A percentile compares a stretch with the other conserved stretches of the same genome.
Evolutionary conservation across 2,329 filamentous ascomycete species (phyloP).

Genomic region (Hyphodiscus sp.): DNA sequence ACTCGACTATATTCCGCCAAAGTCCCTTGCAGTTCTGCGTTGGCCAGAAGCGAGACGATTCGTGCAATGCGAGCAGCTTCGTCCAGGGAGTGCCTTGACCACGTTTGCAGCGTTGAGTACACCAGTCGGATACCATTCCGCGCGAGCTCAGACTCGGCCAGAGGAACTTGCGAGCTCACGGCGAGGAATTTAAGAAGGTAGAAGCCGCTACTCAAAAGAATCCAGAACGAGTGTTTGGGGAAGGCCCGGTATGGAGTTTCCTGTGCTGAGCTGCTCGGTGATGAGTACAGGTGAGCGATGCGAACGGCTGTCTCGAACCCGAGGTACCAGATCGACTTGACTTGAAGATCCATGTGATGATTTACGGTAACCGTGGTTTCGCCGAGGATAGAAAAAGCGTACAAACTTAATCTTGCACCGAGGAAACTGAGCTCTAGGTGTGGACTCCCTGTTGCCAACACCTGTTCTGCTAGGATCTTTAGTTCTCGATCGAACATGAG

Average conservation of each 20-base stretch:
- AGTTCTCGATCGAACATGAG: slow-evolving; percentile 1
- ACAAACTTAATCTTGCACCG: background rate
- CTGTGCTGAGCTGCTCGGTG: background rate
- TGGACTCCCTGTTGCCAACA: background rate
- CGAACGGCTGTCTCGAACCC: background rate
- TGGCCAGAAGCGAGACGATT: slow-evolving; percentile 2
- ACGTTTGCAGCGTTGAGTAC: slow-evolving; percentile 1
- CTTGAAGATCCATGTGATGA: background rate
- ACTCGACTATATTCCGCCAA: background rate
- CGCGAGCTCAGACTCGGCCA: background rate
- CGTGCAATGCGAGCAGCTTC: background rate
- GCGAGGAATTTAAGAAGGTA: slow-evolving; percentile 4
- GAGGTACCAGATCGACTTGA: slow-evolving; percentile 1
- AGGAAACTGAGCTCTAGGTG: background rate
- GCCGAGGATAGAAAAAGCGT: slow-evolving; percentile 1
- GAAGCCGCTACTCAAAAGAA: background rate
- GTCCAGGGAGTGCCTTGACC: slow-evolving; percentile 2
- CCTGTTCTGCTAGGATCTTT: background rate
- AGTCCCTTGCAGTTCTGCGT: slow-evolving; percentile 1
- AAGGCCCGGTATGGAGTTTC: background rate
- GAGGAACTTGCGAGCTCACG: background rate
- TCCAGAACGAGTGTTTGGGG: slow-evolving; percentile 2
- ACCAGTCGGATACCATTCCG: slow-evolving; percentile 2
- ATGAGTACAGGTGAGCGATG: background rate
- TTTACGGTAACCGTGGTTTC: background rate